These are phyloP conservation scores for Claviceps humidiphila DNA, from an alignment of 2,329 filamentous ascomycete genomes.

Conservation along the genomic window DNA sequence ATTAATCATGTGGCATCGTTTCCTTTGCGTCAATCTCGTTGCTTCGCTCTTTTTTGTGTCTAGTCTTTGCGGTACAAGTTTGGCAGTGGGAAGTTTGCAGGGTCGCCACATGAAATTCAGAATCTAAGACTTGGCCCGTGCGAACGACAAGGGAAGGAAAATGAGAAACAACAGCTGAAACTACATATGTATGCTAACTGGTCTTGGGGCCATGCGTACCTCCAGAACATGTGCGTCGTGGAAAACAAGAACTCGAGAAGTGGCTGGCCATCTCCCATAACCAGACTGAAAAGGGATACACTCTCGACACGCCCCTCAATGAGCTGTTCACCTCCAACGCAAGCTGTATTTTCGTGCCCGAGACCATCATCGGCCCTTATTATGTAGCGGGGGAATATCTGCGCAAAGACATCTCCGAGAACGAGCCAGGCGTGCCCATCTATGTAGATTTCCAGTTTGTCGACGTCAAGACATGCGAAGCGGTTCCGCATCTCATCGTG, in stretches of 20 bases:
- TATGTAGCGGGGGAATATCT: conserved; percentile 24
- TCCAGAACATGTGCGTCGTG: conserved; percentile 3
- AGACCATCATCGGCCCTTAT: conserved; percentile 9
- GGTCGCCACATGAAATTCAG: too few relatives aligned
- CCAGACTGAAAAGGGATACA: not conserved
- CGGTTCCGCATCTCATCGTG: conserved; percentile 24
- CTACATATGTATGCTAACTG: too few relatives aligned
- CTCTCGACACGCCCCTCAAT: conserved; percentile 5
- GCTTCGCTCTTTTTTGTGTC: too few relatives aligned
- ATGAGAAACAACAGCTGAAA: too few relatives aligned
- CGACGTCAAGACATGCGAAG: conserved; percentile 27
- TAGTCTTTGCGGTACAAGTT: too few relatives aligned
- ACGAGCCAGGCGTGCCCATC: conserved; percentile 24
- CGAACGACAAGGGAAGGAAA: too few relatives aligned
- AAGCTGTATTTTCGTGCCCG: conserved; percentile 7
- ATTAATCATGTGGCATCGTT: too few relatives aligned
- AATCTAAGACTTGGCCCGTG: too few relatives aligned
- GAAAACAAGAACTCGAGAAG: conserved; percentile 2
- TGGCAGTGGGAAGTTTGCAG: too few relatives aligned
- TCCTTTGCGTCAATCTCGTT: too few relatives aligned
- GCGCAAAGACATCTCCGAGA: conserved; percentile 26
- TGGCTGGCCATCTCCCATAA: conserved; percentile 4
- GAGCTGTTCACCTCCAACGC: conserved; percentile 7
- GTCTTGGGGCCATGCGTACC: not conserved
- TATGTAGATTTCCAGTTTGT: conserved; percentile 30